These are phyloP conservation scores for Mycena amicta DNA, from an alignment of 768 basidiomycete species.

Conservation along the genomic window DNA sequence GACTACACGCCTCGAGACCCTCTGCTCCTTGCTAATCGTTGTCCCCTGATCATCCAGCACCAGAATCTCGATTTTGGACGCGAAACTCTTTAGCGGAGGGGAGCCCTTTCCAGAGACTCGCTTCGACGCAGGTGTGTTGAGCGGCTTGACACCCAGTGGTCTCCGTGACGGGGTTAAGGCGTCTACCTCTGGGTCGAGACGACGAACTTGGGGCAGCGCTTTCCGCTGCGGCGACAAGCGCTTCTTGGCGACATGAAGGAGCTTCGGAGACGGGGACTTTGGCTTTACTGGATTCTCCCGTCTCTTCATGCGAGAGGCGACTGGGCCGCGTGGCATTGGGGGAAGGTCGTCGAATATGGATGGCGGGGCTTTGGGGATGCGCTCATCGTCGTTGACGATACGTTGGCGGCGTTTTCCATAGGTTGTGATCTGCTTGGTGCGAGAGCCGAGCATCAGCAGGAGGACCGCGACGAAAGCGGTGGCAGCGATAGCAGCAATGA, in stretches of 20 bases:
- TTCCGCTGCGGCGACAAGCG: conserved; percentile 36
- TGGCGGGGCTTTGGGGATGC: conserved; percentile 30
- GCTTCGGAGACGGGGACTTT: conserved; percentile 34
- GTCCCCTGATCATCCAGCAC: conserved; percentile 63
- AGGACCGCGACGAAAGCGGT: conserved; percentile 23
- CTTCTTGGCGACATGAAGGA: conserved; percentile 44
- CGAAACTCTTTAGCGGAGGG: conserved; percentile 38
- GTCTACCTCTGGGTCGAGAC: conserved; percentile 27
- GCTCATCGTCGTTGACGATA: conserved; percentile 50
- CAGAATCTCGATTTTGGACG: conserved; percentile 63
- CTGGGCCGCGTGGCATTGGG: conserved; percentile 36
- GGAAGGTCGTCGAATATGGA: conserved; percentile 50
- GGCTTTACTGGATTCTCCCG: conserved; percentile 40
- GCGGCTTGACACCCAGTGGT: conserved; percentile 11
- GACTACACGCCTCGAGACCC: conserved; percentile 52
- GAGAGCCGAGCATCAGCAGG: conserved; percentile 54
- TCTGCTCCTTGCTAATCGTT: conserved; percentile 60
- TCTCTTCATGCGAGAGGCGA: conserved; percentile 51
- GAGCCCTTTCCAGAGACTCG: conserved; percentile 28
- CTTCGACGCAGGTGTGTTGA: conserved; percentile 37
- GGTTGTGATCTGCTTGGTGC: conserved; percentile 65
- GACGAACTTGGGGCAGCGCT: conserved; percentile 32
- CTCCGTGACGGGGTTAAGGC: conserved; percentile 27
- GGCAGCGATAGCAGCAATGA: too few relatives aligned
- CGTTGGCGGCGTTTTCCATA: conserved; percentile 68